Evolutionary conservation across 306 rosid species (phyloP).

Genomic region (Canavalia ensiformis): DNA sequence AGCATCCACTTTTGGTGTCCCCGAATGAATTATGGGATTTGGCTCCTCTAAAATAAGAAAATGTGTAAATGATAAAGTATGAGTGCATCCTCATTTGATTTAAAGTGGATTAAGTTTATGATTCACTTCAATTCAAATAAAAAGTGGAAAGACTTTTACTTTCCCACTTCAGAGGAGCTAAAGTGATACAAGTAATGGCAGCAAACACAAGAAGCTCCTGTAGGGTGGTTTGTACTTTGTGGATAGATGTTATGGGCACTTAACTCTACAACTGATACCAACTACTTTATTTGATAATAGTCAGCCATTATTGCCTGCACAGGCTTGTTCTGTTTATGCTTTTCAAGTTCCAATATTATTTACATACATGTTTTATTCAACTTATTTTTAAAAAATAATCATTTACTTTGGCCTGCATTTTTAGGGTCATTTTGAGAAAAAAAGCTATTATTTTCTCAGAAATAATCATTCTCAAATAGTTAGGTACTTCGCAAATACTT

Average conservation of each 20-base stretch:
- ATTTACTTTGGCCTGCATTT: background rate
- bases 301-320: background rate
- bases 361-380: background rate
- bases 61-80: background rate
- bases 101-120: background rate
- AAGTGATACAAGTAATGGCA: background rate
- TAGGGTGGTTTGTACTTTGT: background rate
- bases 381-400: background rate
- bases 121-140: background rate
- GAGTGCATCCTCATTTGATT: conserved; percentile 3
- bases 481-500: background rate
- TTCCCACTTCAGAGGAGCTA: background rate
- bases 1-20: too few species aligned
- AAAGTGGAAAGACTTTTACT: background rate
- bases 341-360: background rate
- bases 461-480: background rate
- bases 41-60: too few species aligned
- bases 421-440: too few species aligned
- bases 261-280: conserved; percentile 6
- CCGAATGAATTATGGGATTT: too few species aligned
- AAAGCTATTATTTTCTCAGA: too few species aligned
- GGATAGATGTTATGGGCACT: background rate
- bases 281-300: background rate
- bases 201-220: background rate
- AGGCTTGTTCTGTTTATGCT: background rate